Base-by-base conservation (phyloP, 495 filamentous ascomycete genomes). In the Daldinia concentrica region DNA sequence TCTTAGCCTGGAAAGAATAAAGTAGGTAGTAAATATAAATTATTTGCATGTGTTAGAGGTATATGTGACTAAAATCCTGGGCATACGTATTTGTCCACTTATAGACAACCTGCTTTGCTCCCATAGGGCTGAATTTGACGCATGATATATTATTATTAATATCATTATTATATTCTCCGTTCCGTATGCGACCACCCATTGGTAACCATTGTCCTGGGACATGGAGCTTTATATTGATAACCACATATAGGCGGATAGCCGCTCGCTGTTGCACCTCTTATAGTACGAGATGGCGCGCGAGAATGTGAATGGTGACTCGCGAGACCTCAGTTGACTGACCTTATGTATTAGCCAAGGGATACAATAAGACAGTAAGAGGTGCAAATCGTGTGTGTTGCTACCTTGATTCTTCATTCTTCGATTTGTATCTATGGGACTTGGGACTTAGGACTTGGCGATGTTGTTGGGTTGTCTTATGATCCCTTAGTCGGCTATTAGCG, bases 381-480 rank as follows among this genome's bases (percentile, higher is more conserved):
- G 6, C 34, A 36, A 4, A 36, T 36, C 3, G 34, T 36, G 11
- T 14, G 34, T 36, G n/a, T 17, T n/a, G n/a, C n/a, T n/a, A n/a
- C n/a, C n/a, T n/a, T n/a, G n/a, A n/a, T n/a, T 17, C 43, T 51
- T 62, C 34, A 54, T 63, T 52, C 45, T 39, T 12, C 12, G 32
- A 9, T 19, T 24, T 26, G 9, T 51, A 4, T 26, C 12, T 26
- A 26, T 26, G 24, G 45, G 9, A 36, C 29, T 45, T 56, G 6
- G 37, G 36, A 39, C 32, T 36, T 36, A 6, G 36, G 26, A 55
- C 62, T 64, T 64, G 62, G 62, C 63, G 15, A n/a, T 36, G n/a
- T 48, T 58, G 30, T 65, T 34, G 27, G 27, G 9, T 45, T 51
- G 17, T 55, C 62, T 34, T 48, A 45, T 65, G 62, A 65, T 62